phyloP scores from a whole-genome alignment of 306 rosid species.

The Benincasa hispida region DNA sequence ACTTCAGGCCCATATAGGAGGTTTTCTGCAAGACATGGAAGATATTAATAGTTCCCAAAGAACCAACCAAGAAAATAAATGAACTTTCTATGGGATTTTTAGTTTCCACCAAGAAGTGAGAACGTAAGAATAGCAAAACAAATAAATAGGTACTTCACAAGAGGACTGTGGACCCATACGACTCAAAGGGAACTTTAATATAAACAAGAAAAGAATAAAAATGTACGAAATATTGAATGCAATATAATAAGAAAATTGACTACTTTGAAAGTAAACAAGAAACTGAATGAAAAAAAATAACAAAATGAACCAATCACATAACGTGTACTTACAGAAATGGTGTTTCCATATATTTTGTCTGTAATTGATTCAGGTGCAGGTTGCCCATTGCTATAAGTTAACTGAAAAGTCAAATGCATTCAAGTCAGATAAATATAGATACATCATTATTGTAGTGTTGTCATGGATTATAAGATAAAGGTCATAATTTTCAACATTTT shows the following conservation, averaged over 20 bases:
- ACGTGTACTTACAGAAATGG: conserved; percentile 72
- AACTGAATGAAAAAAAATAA: neutral
- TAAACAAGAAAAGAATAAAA: neutral
- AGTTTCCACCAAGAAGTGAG: neutral
- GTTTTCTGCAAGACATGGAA: neutral
- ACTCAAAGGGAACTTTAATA: neutral
- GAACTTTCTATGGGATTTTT: neutral
- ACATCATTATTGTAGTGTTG: neutral
- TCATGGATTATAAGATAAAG: neutral
- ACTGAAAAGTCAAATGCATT: conserved; percentile 36
- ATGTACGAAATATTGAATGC: neutral
- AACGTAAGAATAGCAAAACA: neutral
- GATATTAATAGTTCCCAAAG: neutral
- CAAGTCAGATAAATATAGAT: conserved; percentile 18
- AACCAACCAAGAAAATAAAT: neutral
- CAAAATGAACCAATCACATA: neutral
- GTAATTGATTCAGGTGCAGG: conserved; percentile 99
- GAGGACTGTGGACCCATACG: neutral
- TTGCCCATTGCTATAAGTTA: conserved; percentile 93
- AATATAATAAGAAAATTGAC: neutral
- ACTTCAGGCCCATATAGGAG: neutral
- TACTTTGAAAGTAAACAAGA: neutral
- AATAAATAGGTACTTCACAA: neutral
- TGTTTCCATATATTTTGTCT: conserved; percentile 94
- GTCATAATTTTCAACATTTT: neutral